Evolutionary conservation across 2,329 filamentous ascomycete species (phyloP), one percentile per base, ranked within the genome.

Genomic region (Curvularia sp.): DNA sequence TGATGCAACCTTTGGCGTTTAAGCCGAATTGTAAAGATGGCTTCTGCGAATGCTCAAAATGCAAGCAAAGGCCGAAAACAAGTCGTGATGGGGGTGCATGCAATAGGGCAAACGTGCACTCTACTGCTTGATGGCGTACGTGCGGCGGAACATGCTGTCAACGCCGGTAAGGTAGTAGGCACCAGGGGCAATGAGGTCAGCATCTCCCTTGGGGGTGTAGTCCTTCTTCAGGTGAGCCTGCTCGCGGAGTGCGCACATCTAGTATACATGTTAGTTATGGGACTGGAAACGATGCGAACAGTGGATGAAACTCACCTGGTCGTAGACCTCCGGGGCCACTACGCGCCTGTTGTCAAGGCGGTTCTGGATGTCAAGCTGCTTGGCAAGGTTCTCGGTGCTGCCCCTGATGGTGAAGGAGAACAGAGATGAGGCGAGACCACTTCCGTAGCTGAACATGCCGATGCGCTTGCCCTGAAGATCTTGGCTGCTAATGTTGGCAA

Each of bases 231-330:
- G 68, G 62, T 84, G 81, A 49, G 82, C 82, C 61, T 78, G 75
- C 75, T 83, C 80, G 55, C 82, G 79, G 54, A 83, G 76, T 68
- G 81, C 80, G 78, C 82, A 84, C 80, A 82, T 82, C 80, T 83
- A 51, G 12, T 28, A 13, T 5, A 33, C 20, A 48, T 5, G 53
- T 79, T 62, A 78, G 74, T 65, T 51, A 66, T 22, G 47, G 55
- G 54, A 50, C 46, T 10, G n/a, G 38, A 43, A 61, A 65, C 38
- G 64, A 64, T 62, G 58, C 9, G 22, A 67, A 61, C 9, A 10
- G 4, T 13, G 8, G 2, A 47, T 53, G 28, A 24, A 53, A 64
- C 75, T 69, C 68, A 79, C 77, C 59, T 79, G 78, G 49, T 84
- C 81, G 71, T 83, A 84, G 5, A 79, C 76, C 73, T 82, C 75